These are phyloP conservation scores for Penicillium sp. DNA, from an alignment of 2,329 filamentous ascomycete species.

Conservation along the genomic window DNA sequence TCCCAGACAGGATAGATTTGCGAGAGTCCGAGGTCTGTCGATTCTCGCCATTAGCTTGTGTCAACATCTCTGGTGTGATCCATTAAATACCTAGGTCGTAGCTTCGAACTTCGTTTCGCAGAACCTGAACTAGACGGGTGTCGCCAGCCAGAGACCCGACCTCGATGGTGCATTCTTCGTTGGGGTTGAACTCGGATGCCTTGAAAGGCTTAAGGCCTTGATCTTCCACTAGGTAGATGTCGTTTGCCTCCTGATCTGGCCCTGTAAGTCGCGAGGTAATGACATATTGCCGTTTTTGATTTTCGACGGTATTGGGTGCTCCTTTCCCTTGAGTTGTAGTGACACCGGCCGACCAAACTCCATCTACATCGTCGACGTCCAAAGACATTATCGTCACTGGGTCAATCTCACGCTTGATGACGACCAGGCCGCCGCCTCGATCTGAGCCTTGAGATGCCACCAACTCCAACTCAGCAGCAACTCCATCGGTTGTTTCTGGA, in stretches of 20 bases:
- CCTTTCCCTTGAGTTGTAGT: slow-evolving; percentile 46
- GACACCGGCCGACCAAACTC: slow-evolving; percentile 76
- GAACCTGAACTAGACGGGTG: slow-evolving; percentile 81
- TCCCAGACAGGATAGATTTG: slow-evolving; percentile 94
- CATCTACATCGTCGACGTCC: slow-evolving; percentile 71
- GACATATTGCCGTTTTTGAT: slow-evolving; percentile 69
- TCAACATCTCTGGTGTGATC: not conserved
- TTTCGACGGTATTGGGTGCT: slow-evolving; percentile 53
- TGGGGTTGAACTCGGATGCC: slow-evolving; percentile 88
- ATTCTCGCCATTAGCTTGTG: not conserved
- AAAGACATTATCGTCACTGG: slow-evolving; percentile 71
- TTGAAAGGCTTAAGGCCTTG: slow-evolving; percentile 73
- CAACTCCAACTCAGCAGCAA: slow-evolving; percentile 48
- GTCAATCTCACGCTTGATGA: slow-evolving; percentile 76
- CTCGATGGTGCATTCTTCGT: slow-evolving; percentile 82
- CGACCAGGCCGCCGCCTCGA: slow-evolving; percentile 68
- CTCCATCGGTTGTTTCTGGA: slow-evolving; percentile 45
- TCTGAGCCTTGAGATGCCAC: slow-evolving; percentile 57
- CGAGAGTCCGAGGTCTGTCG: slow-evolving; percentile 74
- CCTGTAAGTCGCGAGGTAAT: slow-evolving; percentile 73
- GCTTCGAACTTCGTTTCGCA: slow-evolving; percentile 82
- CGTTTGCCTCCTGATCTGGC: slow-evolving; percentile 71
- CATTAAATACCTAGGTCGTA: slow-evolving; percentile 75
- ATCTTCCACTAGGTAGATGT: slow-evolving; percentile 74
- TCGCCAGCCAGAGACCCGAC: slow-evolving; percentile 80